Evolutionary conservation across 495 filamentous ascomycete genomes (phyloP).

Genomic region (Aspergillus ostianus): DNA sequence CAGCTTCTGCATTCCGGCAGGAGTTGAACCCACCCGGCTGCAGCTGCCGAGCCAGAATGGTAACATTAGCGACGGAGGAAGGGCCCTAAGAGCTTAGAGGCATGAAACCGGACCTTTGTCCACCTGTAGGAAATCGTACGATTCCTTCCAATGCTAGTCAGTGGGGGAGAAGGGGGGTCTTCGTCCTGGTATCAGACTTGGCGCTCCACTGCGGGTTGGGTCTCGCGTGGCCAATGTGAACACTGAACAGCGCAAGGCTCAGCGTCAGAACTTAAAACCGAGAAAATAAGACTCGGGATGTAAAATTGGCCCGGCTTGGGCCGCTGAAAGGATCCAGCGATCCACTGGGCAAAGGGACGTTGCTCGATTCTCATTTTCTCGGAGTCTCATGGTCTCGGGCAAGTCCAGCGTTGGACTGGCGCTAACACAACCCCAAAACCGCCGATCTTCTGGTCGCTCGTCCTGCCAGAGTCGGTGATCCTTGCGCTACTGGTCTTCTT

Average conservation of each 20-base stretch:
- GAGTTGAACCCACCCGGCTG: neutral
- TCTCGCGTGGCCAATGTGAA: too few species aligned
- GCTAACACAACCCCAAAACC: neutral
- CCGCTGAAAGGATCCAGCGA: neutral
- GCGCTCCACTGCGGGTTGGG: neutral
- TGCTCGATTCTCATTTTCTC: neutral
- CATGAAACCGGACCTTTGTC: neutral
- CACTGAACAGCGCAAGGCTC: too few species aligned
- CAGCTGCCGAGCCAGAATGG: neutral
- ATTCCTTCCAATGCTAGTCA: neutral
- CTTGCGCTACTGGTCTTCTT: neutral
- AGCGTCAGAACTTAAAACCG: neutral
- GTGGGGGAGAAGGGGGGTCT: neutral
- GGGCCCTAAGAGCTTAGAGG: neutral
- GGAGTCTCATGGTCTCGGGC: neutral
- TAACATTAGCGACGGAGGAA: neutral
- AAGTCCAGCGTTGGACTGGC: neutral
- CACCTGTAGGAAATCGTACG: neutral
- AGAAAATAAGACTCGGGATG: neutral
- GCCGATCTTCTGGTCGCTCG: neutral
- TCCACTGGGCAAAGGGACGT: neutral
- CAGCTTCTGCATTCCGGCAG: neutral
- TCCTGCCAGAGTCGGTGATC: neutral
- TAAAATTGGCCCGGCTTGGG: neutral
- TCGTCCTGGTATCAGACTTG: neutral